These are phyloP conservation scores for Mucor sp. DNA, from an alignment of 371 early-diverging fungal genomes.

Conservation along the genomic window DNA sequence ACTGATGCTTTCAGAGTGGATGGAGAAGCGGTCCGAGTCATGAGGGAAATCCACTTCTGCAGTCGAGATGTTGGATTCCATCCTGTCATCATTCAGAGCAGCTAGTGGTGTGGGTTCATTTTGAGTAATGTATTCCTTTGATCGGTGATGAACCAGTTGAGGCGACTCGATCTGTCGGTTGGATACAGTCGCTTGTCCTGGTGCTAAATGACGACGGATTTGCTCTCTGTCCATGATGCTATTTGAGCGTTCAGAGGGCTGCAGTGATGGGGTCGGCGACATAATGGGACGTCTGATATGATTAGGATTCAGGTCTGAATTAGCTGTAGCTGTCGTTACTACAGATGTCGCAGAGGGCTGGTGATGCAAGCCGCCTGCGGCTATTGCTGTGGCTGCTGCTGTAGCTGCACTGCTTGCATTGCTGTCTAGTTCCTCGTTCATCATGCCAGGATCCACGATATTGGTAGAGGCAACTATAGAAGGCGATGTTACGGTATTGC, in stretches of 20 bases:
- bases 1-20: slow-evolving; percentile 16
- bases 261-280: neutral
- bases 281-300: neutral
- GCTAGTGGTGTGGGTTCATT: neutral
- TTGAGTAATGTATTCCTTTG: slow-evolving; percentile 1
- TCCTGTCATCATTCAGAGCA: neutral
- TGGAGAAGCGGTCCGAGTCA: slow-evolving; percentile 29
- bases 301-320: neutral
- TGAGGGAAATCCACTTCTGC: slow-evolving; percentile 22
- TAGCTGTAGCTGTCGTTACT: neutral
- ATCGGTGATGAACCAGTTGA: neutral
- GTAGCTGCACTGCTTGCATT: neutral
- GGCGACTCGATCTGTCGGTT: slow-evolving; percentile 1
- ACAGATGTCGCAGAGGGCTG: neutral
- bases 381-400: neutral
- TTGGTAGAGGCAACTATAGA: slow-evolving; percentile 18
- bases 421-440: neutral
- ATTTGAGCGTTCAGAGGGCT: neutral
- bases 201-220: slow-evolving; percentile 24
- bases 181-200: slow-evolving; percentile 13
- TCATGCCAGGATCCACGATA: slow-evolving; percentile 17
- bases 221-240: slow-evolving; percentile 23
- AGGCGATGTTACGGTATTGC: neutral
- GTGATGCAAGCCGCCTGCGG: neutral
- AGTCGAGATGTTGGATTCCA: neutral